These are phyloP conservation scores for Cryptococcus floricola DNA, from an alignment of 1,284 basidiomycete genomes.

Conservation along the genomic window DNA sequence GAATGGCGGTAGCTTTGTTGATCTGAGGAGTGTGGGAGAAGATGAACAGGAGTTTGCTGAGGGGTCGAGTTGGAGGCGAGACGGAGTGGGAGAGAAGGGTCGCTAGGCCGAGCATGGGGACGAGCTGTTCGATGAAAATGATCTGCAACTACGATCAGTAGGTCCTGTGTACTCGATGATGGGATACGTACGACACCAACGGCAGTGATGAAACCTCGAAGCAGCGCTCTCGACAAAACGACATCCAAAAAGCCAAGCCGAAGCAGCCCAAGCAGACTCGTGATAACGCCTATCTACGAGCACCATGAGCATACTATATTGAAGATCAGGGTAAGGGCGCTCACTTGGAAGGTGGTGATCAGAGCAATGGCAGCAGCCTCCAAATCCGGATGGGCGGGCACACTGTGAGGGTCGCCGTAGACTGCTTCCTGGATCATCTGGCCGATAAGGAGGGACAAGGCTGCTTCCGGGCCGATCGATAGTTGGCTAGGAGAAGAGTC, in stretches of 20 bases:
- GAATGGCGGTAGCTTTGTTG: conserved; percentile 64
- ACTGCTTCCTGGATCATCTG: conserved; percentile 72
- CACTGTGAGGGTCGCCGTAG: conserved; percentile 59
- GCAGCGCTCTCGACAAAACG: conserved; percentile 75
- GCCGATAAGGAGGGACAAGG: conserved; percentile 80
- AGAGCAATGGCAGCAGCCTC: conserved; percentile 59
- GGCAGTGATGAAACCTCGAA: conserved; percentile 70
- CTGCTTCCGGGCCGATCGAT: conserved; percentile 78
- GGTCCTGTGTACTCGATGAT: background rate
- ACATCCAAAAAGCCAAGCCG: conserved; percentile 92
- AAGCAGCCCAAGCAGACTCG: conserved; percentile 79
- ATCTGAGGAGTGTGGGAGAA: conserved; percentile 60
- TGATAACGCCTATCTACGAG: conserved; percentile 73
- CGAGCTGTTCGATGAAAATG: conserved; percentile 61
- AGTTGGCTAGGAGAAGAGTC: conserved; percentile 42
- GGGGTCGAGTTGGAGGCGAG: conserved; percentile 51
- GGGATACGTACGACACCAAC: conserved; percentile 35
- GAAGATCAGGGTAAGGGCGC: background rate
- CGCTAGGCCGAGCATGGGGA: conserved; percentile 61
- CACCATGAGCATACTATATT: conserved; percentile 1
- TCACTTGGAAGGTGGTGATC: conserved; percentile 76
- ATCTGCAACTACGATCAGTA: conserved; percentile 29
- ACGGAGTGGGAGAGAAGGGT: conserved; percentile 59
- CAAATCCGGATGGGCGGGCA: conserved; percentile 52
- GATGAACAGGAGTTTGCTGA: conserved; percentile 76